Conservation (phyloP, 345 rosid genomes). For the rapeseed (Brassica napus) region Da-Ae NC_063434.1:7310001-7310500, state of each 20-base stretch:
- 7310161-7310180: background rate
- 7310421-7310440: background rate
- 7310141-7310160: slow-evolving; percentile 5
- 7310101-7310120: slow-evolving; percentile 14
- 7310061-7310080: background rate
- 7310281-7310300: slow-evolving; percentile 22
- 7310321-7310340: slow-evolving; percentile 34
- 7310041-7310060: slow-evolving; percentile 24
- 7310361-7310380: slow-evolving; percentile 34
- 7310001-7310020: slow-evolving; percentile 19
- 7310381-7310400: slow-evolving; percentile 21
- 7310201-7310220: background rate
- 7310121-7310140: slow-evolving; percentile 32
- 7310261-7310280: slow-evolving; percentile 6
- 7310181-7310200: background rate
- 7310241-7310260: slow-evolving; percentile 14
- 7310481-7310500: slow-evolving; percentile 22
- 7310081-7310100: slow-evolving; percentile 11
- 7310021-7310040: slow-evolving; percentile 29
- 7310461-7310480: slow-evolving; percentile 30
- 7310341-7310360: slow-evolving; percentile 14
- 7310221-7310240: slow-evolving; percentile 29
- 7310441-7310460: slow-evolving; percentile 15
- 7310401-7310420: slow-evolving; percentile 9
- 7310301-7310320: slow-evolving; percentile 21